Base-by-base conservation (phyloP, 768 basidiomycete genomes). In the Boletus vinaceobasis region DNA sequence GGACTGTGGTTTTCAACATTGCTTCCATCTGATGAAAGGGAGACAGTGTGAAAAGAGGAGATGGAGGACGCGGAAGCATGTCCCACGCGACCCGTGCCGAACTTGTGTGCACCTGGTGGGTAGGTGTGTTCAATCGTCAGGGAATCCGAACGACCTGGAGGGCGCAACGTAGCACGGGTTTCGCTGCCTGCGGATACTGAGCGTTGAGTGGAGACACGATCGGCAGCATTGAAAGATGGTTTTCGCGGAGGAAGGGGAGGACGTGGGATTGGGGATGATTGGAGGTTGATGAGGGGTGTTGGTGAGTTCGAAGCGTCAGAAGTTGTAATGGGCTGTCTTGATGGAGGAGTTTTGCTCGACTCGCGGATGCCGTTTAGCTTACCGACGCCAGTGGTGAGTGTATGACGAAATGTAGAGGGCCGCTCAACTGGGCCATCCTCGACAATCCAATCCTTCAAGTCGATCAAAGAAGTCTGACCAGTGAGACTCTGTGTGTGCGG, bases 1-100 rank as follows among this genome's bases (percentile, higher is more conserved):
- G 57, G 44, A 48, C 49, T 57, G 14, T 48, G 58, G 0, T 29
- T 46, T 37, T 71, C 70, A 33, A 63, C 53, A 4, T 61, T 69
- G 37, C 68, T 73, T 72, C 74, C 67, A 57, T 86, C 85, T 7
- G 86, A 87, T 1, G 88, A 90, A 17, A 91, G 77, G 2, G 89
- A 91, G 26, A 91, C 86, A 3, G 89, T 90, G 61, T 90, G 88
- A 57, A 92, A 90, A 29, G 89, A 91, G 3, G 89, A 90, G 37
- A 89, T 79, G 45, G 89, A 91, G 1, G 87, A 88, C 3, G 79
- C 79, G 5, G 81, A 79, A 5, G 74, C 79, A 65, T 90, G 88
- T 39, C 77, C 74, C 17, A 70, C 56, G 39, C 65, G 68, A 55
- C 59, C 60, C 39, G 64, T 62, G 15, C 74, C 68, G 48, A 72